Conservation (phyloP, 345 rosid genomes). For the Ceriops decandra region DNA sequence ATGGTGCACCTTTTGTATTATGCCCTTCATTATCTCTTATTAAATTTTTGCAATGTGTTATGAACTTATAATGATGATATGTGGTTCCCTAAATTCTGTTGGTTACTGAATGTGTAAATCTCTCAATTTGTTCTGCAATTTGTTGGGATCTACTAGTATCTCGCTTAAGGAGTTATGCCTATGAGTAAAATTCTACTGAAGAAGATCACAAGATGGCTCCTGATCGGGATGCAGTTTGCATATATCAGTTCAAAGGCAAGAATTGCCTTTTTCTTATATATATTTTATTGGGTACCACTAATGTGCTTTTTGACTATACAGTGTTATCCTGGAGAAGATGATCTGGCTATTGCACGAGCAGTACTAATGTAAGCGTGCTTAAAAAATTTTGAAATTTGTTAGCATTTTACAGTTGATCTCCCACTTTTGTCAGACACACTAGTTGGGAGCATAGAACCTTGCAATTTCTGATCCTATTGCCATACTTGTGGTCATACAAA, state of each 20-base stretch:
- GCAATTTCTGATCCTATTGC: slow-evolving; percentile 5
- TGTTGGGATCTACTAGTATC: neutral
- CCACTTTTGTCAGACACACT: neutral
- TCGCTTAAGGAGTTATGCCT: neutral
- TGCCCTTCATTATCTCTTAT: neutral
- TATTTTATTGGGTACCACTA: slow-evolving; percentile 7
- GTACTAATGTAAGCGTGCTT: slow-evolving; percentile 56
- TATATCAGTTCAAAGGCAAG: neutral
- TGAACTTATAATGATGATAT: too few relatives aligned
- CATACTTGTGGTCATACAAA: neutral
- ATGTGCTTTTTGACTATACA: slow-evolving; percentile 36
- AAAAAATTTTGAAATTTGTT: neutral
- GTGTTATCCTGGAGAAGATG: slow-evolving; percentile 99
- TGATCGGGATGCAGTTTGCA: slow-evolving; percentile 2
- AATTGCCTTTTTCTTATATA: slow-evolving; percentile 2
- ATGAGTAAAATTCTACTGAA: too few relatives aligned
- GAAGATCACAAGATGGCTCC: too few relatives aligned
- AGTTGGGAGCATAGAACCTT: neutral
- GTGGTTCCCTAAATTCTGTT: too few relatives aligned
- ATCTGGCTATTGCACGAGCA: slow-evolving; percentile 81
- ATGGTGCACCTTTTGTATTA: neutral
- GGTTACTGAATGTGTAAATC: too few relatives aligned
- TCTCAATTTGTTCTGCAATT: too few relatives aligned
- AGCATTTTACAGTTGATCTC: neutral
- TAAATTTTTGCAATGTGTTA: neutral